A percentile compares a stretch with the other conserved stretches of the same genome.
These are phyloP conservation scores for Amborella trichopoda DNA, from an alignment of 164 flowering plant species.

Conservation along the genomic window DNA sequence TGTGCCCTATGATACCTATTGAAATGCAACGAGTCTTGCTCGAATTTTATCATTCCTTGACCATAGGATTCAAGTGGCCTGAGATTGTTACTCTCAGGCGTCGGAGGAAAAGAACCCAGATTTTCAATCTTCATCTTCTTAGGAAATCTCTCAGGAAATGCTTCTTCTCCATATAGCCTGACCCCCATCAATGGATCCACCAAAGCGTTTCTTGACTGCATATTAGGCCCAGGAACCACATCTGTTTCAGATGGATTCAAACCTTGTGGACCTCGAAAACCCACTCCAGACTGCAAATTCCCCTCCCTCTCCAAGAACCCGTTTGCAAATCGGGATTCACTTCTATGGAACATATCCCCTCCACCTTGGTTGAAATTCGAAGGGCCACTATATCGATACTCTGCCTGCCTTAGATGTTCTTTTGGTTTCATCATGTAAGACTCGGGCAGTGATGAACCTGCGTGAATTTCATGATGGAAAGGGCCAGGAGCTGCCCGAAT, in stretches of 20 bases:
- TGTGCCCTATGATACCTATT: slow-evolving; percentile 57
- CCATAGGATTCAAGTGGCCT: background rate
- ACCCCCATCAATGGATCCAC: background rate
- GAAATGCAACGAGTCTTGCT: slow-evolving; percentile 47
- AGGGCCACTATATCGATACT: too few relatives aligned
- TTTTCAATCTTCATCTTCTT: slow-evolving; percentile 44
- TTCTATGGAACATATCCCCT: too few relatives aligned
- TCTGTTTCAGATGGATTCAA: too few relatives aligned
- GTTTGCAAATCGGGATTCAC: slow-evolving; percentile 14
- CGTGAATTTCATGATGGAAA: too few relatives aligned
- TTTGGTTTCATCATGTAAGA: too few relatives aligned
- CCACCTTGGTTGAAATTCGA: too few relatives aligned
- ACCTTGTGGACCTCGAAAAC: too few relatives aligned
- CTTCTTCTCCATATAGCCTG: slow-evolving; percentile 8
- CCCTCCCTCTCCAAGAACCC: slow-evolving; percentile 16
- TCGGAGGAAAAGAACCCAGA: slow-evolving; percentile 3
- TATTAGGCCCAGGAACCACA: too few relatives aligned
- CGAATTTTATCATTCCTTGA: slow-evolving; percentile 3
- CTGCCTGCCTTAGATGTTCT: too few relatives aligned
- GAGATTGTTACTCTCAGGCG: background rate
- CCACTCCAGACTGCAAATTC: too few relatives aligned
- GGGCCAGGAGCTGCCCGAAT: too few relatives aligned
- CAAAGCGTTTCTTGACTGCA: background rate
- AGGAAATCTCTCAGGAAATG: slow-evolving; percentile 20
- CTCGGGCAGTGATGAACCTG: too few relatives aligned